Evolutionary conservation across 1,284 basidiomycete species (phyloP), one percentile per base, ranked within the genome.

Genomic region (Sphagnurus paluster): DNA sequence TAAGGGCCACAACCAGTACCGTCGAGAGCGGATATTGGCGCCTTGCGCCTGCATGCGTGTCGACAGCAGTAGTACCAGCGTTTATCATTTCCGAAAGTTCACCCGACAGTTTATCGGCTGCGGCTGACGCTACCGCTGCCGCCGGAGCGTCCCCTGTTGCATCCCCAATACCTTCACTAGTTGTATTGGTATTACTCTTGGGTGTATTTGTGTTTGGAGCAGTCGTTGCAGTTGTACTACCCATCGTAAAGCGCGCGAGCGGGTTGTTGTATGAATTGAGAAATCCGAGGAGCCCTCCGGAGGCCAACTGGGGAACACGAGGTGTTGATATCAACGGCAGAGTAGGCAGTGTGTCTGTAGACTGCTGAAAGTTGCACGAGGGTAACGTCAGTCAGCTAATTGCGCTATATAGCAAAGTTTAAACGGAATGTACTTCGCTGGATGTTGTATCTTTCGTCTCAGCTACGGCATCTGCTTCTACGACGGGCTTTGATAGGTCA

Each of bases 1-100:
- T 89, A 52, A 98, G 64, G 36, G 85, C 92, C 13, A 89, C 80
- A 47, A 95, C 71, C 52, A 98, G 63, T 44, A 96, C 66, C 33
- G 79, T 82, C 42, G 82, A 82, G 53, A 86, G 56, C 28, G 65
- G 58, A 50, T 71, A 71, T 52, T 49, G 46, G 44, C 40, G 49
- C 46, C 38, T 49, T 36, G 49, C 17, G 41, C 44, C 51, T 34
- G 42, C 46, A 13, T 54, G 20, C 14, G 23, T 33, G 13, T 33
- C 39, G 25, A 23, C 17, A 43, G 45, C 42, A 11, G 28, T 52
- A 20, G 44, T 53, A 29, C 57, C 62, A 33, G 30, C 8, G 30
- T 33, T 16, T n/a, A n/a, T n/a, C 30, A 61, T 44, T 28, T 60
- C 61, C 10, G 47, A 58, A 28, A 63, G 50, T 4, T 61, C 64